A percentile compares a stretch with the other conserved stretches of the same genome.
phyloP scores from a whole-genome alignment of 768 basidiomycete species.

The Rhodotorula paludigena region DNA sequence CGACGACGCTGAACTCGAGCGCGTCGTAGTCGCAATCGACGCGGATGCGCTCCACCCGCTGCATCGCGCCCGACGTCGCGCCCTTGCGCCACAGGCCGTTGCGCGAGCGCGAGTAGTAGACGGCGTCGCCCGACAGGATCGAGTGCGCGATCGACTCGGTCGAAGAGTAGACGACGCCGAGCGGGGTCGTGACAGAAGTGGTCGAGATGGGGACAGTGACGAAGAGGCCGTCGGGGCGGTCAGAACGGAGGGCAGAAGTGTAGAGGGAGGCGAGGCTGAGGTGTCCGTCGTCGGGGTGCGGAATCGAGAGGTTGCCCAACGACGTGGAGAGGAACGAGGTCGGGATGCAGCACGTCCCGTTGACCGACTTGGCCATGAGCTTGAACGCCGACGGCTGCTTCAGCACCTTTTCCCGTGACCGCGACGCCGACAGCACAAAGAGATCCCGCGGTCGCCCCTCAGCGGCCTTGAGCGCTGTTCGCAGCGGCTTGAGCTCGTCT shows the following conservation, averaged over 20 bases:
- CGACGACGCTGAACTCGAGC: conserved; percentile 82
- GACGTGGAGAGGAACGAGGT: conserved; percentile 56
- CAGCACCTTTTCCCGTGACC: conserved; percentile 30
- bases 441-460: conserved; percentile 55
- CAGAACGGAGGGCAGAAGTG: conserved; percentile 72
- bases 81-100: conserved; percentile 97
- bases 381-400: conserved; percentile 41
- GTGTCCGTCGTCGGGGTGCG: conserved; percentile 58
- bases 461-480: conserved; percentile 73
- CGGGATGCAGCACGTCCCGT: conserved; percentile 42
- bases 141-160: conserved; percentile 75
- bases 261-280: conserved; percentile 78
- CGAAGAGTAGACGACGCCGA: conserved; percentile 96
- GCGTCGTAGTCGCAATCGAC: conserved; percentile 90
- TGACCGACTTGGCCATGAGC: conserved; percentile 30
- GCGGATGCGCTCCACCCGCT: conserved; percentile 74
- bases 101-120: conserved; percentile 85
- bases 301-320: conserved; percentile 58
- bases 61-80: conserved; percentile 89
- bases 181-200: conserved; percentile 46
- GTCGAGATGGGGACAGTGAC: conserved; percentile 79
- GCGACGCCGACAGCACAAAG: conserved; percentile 54
- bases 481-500: conserved; percentile 59
- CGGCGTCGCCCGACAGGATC: conserved; percentile 79
- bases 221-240: conserved; percentile 85